These are phyloP conservation scores for Diaporthe destruens DNA, from an alignment of 2,329 filamentous ascomycete species.

Conservation along the genomic window DNA sequence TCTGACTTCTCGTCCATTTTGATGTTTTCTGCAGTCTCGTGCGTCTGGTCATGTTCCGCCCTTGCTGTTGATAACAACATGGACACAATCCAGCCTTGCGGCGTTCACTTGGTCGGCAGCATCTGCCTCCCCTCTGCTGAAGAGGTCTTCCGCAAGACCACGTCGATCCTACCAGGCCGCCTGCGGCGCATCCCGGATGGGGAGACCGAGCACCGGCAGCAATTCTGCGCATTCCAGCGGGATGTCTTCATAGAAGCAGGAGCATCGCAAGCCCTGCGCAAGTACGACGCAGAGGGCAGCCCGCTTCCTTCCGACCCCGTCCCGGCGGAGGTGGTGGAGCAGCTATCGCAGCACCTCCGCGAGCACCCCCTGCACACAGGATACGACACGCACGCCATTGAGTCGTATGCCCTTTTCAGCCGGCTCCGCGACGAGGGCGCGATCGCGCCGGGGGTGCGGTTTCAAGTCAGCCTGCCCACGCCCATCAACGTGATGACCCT, in stretches of 20 bases:
- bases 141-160: constrained; percentile 10
- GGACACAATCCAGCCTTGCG: not conserved
- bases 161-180: constrained; percentile 13
- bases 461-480: constrained; percentile 29
- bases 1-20: too few relatives aligned
- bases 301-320: not conserved
- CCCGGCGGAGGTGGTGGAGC: not conserved
- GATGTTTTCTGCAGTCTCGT: too few relatives aligned
- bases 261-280: constrained; percentile 9
- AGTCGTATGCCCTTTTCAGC: constrained; percentile 13
- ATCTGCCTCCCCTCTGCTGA: constrained; percentile 1
- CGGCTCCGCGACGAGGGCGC: constrained; percentile 16
- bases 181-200: constrained; percentile 3
- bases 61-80: not conserved
- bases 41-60: not conserved
- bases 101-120: not conserved
- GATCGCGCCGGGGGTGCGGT: constrained; percentile 9
- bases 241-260: constrained; percentile 5
- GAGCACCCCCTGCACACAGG: not conserved
- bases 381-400: constrained; percentile 15
- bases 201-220: constrained; percentile 5
- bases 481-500: not conserved
- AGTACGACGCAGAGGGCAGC: constrained; percentile 6
- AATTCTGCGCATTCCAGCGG: constrained; percentile 1
- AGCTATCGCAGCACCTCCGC: not conserved